These are phyloP conservation scores for Eucalyptus cloeziana DNA, from an alignment of 345 rosid species.

Conservation along the genomic window DNA sequence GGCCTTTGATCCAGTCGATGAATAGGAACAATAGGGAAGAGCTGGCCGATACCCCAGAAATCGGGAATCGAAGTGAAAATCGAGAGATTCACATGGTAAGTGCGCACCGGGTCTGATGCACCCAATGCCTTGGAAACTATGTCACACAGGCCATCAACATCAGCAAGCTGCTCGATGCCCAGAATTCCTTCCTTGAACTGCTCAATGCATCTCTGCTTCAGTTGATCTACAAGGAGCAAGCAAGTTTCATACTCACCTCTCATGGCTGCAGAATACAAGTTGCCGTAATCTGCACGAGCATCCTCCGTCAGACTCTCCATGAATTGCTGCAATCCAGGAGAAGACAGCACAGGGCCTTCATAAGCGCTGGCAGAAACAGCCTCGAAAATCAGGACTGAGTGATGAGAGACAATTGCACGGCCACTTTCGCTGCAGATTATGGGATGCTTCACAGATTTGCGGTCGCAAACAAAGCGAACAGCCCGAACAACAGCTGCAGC, in stretches of 20 bases:
- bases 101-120: conserved; percentile 36
- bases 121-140: conserved; percentile 45
- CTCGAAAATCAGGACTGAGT: conserved; percentile 74
- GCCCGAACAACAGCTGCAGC: conserved; percentile 72
- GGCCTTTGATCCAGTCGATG: conserved; percentile 78
- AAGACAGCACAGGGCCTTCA: conserved; percentile 6
- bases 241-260: conserved; percentile 65
- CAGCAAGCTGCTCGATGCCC: conserved; percentile 72
- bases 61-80: conserved; percentile 96
- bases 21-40: conserved; percentile 87
- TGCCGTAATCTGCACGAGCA: conserved; percentile 41
- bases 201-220: conserved; percentile 80
- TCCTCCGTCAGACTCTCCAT: conserved; percentile 56
- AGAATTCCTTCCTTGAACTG: conserved; percentile 71
- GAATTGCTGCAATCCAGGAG: conserved; percentile 35
- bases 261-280: conserved; percentile 36
- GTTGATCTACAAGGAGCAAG: conserved; percentile 51
- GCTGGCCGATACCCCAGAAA: conserved; percentile 90
- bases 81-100: conserved; percentile 76
- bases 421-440: conserved; percentile 88
- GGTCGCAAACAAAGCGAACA: conserved; percentile 50
- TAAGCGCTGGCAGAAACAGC: conserved; percentile 38
- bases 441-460: conserved; percentile 64
- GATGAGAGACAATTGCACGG: conserved; percentile 88
- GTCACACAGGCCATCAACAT: conserved; percentile 81